Percentiles rank a stretch among this genome's conserved stretches.
phyloP scores from a whole-genome alignment of 2,329 filamentous ascomycete species.

The Aspergillus sp. region DNA sequence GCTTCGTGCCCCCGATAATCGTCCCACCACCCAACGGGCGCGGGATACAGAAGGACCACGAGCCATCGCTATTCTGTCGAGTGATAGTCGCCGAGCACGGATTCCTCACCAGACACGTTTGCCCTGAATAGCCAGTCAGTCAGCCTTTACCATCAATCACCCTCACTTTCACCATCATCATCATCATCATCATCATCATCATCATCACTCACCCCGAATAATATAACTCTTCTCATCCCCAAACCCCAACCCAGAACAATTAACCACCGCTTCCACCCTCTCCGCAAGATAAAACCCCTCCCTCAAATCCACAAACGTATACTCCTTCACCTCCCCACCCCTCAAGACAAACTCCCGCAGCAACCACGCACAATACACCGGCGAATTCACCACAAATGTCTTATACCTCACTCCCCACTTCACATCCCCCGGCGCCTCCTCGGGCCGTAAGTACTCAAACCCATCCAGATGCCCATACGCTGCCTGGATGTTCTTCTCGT shows the following conservation, averaged over 20 bases:
- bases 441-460: conserved; percentile 34
- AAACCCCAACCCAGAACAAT: conserved; percentile 50
- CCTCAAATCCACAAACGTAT: conserved; percentile 29
- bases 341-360: conserved; percentile 43
- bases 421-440: conserved; percentile 38
- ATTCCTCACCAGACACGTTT: conserved; percentile 53
- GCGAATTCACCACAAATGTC: conserved; percentile 47
- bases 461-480: conserved; percentile 38
- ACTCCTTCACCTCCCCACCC: conserved; percentile 37
- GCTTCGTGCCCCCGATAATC: conserved; percentile 67
- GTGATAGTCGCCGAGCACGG: conserved; percentile 54
- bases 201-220: conserved; percentile 39
- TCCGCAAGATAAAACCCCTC: conserved; percentile 43
- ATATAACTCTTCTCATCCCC: conserved; percentile 46
- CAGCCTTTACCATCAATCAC: neutral
- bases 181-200: neutral
- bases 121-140: conserved; percentile 31
- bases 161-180: too few relatives aligned
- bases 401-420: conserved; percentile 47
- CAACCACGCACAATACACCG: conserved; percentile 46
- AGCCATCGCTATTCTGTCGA: conserved; percentile 63
- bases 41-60: conserved; percentile 65
- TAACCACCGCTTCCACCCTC: conserved; percentile 44
- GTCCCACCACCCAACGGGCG: conserved; percentile 64
- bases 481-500: conserved; percentile 28